A percentile compares a stretch with the other conserved stretches of the same genome.
Conservation (phyloP, 2,329 filamentous ascomycete genomes). For the Apiospora phragmitis region DNA sequence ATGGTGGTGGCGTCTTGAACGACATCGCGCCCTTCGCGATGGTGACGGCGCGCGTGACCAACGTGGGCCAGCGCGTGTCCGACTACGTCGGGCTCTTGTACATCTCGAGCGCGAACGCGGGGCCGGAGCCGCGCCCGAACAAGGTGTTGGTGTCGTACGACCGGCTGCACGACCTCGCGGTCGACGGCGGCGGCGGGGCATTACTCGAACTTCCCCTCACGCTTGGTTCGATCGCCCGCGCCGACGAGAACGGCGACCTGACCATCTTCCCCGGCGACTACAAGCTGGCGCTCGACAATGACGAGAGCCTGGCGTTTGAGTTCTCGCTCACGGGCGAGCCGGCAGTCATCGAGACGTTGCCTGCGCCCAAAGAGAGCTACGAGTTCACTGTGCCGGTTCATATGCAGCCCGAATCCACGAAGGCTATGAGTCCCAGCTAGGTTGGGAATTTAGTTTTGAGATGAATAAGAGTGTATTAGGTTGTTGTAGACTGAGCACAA, state of each 20-base stretch:
- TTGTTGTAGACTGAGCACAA: background rate
- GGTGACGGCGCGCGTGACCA: constrained; percentile 39
- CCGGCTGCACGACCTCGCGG: constrained; percentile 33
- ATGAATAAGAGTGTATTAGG: background rate
- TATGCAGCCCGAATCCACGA: constrained; percentile 1
- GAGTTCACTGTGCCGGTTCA: constrained; percentile 5
- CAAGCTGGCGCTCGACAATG: constrained; percentile 9
- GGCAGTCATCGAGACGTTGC: constrained; percentile 7
- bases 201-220: constrained; percentile 35
- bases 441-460: rapidly evolving
- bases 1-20: constrained; percentile 18
- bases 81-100: constrained; percentile 49
- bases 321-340: constrained; percentile 7
- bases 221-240: constrained; percentile 44
- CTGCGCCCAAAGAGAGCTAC: background rate
- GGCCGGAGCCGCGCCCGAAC: constrained; percentile 44
- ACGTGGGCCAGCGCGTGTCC: constrained; percentile 40
- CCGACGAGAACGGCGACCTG: constrained; percentile 43
- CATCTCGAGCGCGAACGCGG: constrained; percentile 35
- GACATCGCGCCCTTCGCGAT: constrained; percentile 40
- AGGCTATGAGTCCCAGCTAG: constrained; percentile 18
- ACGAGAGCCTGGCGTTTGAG: background rate
- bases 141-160: constrained; percentile 47
- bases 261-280: constrained; percentile 10
- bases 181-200: constrained; percentile 22